Evolutionary conservation across 768 basidiomycete species (phyloP).

Genomic region (Naganishia antarctica): DNA sequence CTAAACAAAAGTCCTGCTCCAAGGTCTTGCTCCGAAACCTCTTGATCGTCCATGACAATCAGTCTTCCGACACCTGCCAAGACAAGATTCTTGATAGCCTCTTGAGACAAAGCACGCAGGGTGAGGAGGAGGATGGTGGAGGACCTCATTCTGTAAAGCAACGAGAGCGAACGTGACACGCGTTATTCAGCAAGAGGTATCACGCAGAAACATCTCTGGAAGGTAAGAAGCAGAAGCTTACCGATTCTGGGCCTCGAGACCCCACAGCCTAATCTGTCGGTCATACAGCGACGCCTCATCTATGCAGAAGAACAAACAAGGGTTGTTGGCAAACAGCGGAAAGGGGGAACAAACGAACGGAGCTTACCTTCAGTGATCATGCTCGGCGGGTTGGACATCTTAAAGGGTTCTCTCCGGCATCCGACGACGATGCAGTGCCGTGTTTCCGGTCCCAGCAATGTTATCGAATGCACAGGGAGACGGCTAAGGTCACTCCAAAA

Average conservation of each 20-base stretch:
- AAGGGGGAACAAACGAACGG: background rate
- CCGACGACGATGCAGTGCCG: no score
- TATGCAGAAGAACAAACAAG: slow-evolving; percentile 8
- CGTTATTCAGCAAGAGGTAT: background rate
- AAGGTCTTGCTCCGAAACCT: slow-evolving; percentile 76
- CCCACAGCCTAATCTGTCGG: slow-evolving; percentile 57
- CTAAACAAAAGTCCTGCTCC: slow-evolving; percentile 89
- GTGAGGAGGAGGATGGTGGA: slow-evolving; percentile 79
- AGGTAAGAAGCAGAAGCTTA: slow-evolving; percentile 48
- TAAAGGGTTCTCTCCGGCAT: no score
- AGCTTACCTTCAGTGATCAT: slow-evolving; percentile 39
- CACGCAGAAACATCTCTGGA: background rate
- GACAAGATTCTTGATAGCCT: slow-evolving; percentile 95
- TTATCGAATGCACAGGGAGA: no score
- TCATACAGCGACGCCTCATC: slow-evolving; percentile 79
- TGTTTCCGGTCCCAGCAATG: no score
- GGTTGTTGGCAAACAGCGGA: no score
- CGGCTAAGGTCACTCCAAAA: no score
- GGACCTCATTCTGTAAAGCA: slow-evolving; percentile 71
- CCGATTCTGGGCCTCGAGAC: slow-evolving; percentile 95
- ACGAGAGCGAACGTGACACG: background rate
- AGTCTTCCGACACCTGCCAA: slow-evolving; percentile 90
- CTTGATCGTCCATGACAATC: slow-evolving; percentile 71
- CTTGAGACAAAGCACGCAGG: slow-evolving; percentile 78
- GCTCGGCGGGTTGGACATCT: background rate